Conservation (phyloP, 108 stramenopile species). For the Craspedostauros australis region DNA sequence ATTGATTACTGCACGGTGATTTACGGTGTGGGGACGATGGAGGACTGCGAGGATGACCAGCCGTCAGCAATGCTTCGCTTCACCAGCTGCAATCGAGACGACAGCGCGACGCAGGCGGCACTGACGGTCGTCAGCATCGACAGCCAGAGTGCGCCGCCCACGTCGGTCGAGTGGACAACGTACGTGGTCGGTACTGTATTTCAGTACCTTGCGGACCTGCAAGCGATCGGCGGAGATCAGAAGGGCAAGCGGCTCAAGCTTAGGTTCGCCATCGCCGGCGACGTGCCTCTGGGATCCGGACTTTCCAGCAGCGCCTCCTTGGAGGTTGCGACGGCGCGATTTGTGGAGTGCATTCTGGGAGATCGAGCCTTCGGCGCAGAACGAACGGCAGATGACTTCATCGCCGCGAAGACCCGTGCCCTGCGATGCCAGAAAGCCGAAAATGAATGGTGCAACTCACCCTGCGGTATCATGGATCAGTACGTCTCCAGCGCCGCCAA, state of each 20-base stretch:
- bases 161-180: constrained; percentile 67
- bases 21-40: constrained; percentile 46
- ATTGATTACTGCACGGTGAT: constrained; percentile 73
- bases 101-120: constrained; percentile 19
- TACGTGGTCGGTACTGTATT: constrained; percentile 87
- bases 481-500: constrained; percentile 62
- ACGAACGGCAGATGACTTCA: not conserved
- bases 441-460: constrained; percentile 82
- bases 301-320: constrained; percentile 67
- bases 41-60: not conserved
- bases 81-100: constrained; percentile 36
- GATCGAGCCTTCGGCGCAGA: constrained; percentile 34
- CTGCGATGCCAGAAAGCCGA: constrained; percentile 88
- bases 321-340: constrained; percentile 73
- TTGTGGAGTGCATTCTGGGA: constrained; percentile 59
- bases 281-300: constrained; percentile 90
- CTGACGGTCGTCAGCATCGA: constrained; percentile 36
- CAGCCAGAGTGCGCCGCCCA: constrained; percentile 44
- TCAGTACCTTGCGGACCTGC: constrained; percentile 77
- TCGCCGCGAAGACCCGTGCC: constrained; percentile 40
- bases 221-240: constrained; percentile 14
- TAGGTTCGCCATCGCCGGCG: constrained; percentile 61
- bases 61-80: constrained; percentile 20
- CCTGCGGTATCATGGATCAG: constrained; percentile 94
- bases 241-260: constrained; percentile 31